phyloP scores from a whole-genome alignment of 495 filamentous ascomycete species.

The Clohesyomyces aquaticus region DNA sequence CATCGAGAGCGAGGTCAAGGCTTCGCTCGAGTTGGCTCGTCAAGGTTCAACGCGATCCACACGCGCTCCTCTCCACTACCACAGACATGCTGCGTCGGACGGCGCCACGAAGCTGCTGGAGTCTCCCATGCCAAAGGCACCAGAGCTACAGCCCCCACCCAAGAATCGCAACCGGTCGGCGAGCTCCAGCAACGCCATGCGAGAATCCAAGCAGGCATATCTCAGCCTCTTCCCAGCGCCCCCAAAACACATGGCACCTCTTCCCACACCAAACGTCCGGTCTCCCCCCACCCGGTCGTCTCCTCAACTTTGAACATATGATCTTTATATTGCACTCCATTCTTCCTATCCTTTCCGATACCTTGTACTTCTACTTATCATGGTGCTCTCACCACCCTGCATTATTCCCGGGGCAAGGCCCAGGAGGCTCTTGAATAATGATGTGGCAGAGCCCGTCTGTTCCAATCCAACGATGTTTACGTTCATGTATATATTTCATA shows the following conservation, averaged over 20 bases:
- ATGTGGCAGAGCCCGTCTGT: neutral
- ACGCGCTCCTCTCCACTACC: constrained; percentile 16
- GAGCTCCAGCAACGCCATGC: constrained; percentile 26
- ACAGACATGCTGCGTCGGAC: constrained; percentile 33
- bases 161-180: constrained; percentile 20
- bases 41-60: constrained; percentile 19
- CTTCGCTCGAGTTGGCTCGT: constrained; percentile 31
- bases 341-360: constrained; percentile 4
- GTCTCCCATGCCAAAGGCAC: neutral
- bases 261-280: constrained; percentile 4
- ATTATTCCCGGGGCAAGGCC: constrained; percentile 8
- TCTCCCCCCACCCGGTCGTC: neutral
- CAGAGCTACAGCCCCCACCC: constrained; percentile 7
- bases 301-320: neutral
- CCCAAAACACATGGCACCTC: constrained; percentile 22
- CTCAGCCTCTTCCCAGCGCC: constrained; percentile 34
- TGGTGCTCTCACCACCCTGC: neutral
- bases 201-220: constrained; percentile 18
- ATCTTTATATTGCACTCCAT: neutral
- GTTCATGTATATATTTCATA: constrained; percentile 2
- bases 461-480: constrained; percentile 22
- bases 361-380: constrained; percentile 26
- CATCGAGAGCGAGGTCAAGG: constrained; percentile 27
- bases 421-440: constrained; percentile 11
- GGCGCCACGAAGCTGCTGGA: constrained; percentile 31